Evolutionary conservation across 805 yeast species (phyloP), one percentile per base, ranked within the genome.

Genomic region (Zygotorulaspora chibaensis): DNA sequence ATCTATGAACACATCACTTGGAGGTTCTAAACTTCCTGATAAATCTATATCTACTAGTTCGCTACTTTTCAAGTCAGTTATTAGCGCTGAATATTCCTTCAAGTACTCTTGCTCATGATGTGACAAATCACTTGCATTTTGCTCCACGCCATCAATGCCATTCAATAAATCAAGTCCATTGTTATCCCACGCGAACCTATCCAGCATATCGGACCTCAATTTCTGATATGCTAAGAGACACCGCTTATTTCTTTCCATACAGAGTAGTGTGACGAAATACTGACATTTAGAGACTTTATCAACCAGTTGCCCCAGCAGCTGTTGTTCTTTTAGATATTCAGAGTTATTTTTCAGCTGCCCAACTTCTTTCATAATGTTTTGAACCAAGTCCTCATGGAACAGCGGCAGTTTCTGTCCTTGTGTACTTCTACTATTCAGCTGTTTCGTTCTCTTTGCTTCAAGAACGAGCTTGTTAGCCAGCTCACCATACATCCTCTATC

Each of bases 21-120:
- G 98, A 0, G 99, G 99, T 17, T 78, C 86, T 54, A 93, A 61
- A n/a, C 87, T 80, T 0, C 97, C 98, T 25, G 91, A 79, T 20
- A 93, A 68, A 59, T 93, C 99, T 13, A 91, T 68, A 53, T 89
- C 96, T 0, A 87, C 76, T 67, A 87, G 80, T 3, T 78, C 77
- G 17, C 66, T 62, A 8, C 93, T 86, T 59, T 87, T 90, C 67
- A 83, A 81, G 50, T 83, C 85, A 23, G 86, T 79, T 18, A 88
- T 66, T 23, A 87, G 67, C 29, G 86, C 88, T 28, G 79, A 77
- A 62, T 88, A 90, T 25, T 76, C 76, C 44, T 81, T 78, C 50
- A 80, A 67, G 63, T 89, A 93, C 28, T 85, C 90, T 53, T 81
- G 86, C 59, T 93, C 99, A 34, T 80, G 72, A 48, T 84, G 88